Conservation (phyloP, 306 rosid genomes). For the Begonia masoniana region DNA sequence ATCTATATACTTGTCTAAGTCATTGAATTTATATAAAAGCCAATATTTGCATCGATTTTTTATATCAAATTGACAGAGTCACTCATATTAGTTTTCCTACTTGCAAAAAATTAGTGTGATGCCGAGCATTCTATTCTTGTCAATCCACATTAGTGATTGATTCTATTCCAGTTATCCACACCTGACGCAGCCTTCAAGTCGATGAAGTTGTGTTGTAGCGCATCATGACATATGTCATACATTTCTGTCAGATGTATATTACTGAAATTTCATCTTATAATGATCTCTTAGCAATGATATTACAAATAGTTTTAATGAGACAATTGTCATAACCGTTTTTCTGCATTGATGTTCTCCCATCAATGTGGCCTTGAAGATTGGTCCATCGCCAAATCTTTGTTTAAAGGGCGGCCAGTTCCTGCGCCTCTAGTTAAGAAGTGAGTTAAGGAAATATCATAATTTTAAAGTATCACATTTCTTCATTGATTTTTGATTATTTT, state of each 20-base stretch:
- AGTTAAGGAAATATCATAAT: slow-evolving; percentile 61
- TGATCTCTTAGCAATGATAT: slow-evolving; percentile 30
- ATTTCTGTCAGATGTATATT: slow-evolving; percentile 21
- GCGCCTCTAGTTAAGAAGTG: slow-evolving; percentile 66
- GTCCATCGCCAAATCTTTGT: slow-evolving; percentile 10
- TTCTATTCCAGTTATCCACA: too few species aligned
- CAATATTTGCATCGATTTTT: too few species aligned
- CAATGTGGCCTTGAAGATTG: slow-evolving; percentile 50
- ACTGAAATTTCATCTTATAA: slow-evolving; percentile 11
- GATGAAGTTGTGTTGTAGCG: slow-evolving; percentile 55
- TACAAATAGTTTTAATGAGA: slow-evolving; percentile 33
- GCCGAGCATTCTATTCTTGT: too few species aligned
- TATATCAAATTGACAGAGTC: too few species aligned
- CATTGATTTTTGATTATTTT: slow-evolving; percentile 2
- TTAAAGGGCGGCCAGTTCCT: slow-evolving; percentile 31
- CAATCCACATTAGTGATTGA: too few species aligned
- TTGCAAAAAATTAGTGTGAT: too few species aligned
- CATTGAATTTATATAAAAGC: too few species aligned
- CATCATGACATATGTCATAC: slow-evolving; percentile 49
- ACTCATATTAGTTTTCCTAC: too few species aligned
- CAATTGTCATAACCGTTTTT: slow-evolving; percentile 42
- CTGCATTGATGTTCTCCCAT: slow-evolving; percentile 42
- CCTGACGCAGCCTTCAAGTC: slow-evolving; percentile 45
- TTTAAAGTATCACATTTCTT: slow-evolving; percentile 13
- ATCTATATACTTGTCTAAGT: too few species aligned